Evolutionary conservation across 331 rosid genomes (phyloP), one percentile per base, ranked within the genome.

Genomic region (Quercus tomentella): DNA sequence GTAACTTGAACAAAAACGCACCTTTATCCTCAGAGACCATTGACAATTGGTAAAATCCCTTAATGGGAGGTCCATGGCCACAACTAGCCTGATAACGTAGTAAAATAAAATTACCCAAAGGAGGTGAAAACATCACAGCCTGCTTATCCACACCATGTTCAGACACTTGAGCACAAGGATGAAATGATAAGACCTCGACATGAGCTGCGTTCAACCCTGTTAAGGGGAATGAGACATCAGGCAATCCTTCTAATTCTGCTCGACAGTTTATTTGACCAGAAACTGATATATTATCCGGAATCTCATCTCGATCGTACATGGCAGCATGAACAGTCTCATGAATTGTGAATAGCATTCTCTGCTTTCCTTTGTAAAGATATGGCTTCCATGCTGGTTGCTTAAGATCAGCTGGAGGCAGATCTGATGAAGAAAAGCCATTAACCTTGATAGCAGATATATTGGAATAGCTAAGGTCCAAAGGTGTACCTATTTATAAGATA

Each of bases 341-440:
- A 81, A 92, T 83, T 17, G 97, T 89, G 79, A 93, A 89, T 45
- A 90, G n/a, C 26, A 96, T 80, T 86, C 96, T 89, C 80, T 93
- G 99, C 82, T 88, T 96, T 86, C 99, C 98, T 87, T 82, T 96
- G 85, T 76, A 90, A 25, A 89, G 89, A 84, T 96, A 93, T 31
- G 98, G 98, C 89, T 96, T 96, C 99, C 99, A 96, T 57, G 97
- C 97, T 57, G 99, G 99, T 87, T 91, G 97, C 89, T 96, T 96
- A 81, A 86, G 93, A 77, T 93, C 99, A 45, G 91, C 62, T 68
- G 94, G 96, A 83, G 94, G 91, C 77, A 86, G 78, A 88, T 96
- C 99, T 66, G 90, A 83, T 18, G 93, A 84, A 35, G 97, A 90
- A 93, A 91, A 96, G 54, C 98, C 98, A 79, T 88, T 93, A 71